Percentiles rank a stretch among this genome's conserved stretches.
Evolutionary conservation across 1,284 basidiomycete genomes (phyloP).

Genomic region (Cutaneotrichosporon daszewskae): DNA sequence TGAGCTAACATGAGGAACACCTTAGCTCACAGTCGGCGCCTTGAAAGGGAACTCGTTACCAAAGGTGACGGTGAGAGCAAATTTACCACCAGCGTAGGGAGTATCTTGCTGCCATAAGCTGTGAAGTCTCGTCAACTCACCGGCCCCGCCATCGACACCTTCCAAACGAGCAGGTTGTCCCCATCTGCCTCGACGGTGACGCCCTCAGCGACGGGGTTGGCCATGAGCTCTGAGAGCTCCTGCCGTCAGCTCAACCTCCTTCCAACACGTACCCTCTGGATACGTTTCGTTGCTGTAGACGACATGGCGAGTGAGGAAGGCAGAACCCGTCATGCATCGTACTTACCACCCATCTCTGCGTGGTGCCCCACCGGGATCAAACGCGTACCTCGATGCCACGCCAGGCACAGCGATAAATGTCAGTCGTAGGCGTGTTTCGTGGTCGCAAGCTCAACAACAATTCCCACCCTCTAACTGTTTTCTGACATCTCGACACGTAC

Average conservation of each 20-base stretch:
- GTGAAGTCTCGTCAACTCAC: slow-evolving; percentile 50
- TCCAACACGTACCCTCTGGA: slow-evolving; percentile 28
- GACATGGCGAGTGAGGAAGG: too few species aligned
- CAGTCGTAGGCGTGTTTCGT: too few species aligned
- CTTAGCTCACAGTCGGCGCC: slow-evolving; percentile 61
- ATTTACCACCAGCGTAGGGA: slow-evolving; percentile 79
- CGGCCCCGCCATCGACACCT: slow-evolving; percentile 66
- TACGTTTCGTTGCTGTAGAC: slow-evolving; percentile 32
- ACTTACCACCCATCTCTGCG: too few species aligned
- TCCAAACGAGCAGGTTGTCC: slow-evolving; percentile 71
- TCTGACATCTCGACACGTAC: too few species aligned
- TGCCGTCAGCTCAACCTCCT: slow-evolving; percentile 11
- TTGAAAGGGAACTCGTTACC: slow-evolving; percentile 84
- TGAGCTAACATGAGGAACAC: neutral
- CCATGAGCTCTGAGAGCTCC: slow-evolving; percentile 43
- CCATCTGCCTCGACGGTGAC: slow-evolving; percentile 62
- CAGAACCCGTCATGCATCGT: too few species aligned
- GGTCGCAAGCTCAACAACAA: too few species aligned
- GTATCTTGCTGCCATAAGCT: slow-evolving; percentile 56
- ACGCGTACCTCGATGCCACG: too few species aligned
- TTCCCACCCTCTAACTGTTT: too few species aligned
- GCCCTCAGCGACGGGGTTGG: slow-evolving; percentile 52
- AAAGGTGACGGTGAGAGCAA: slow-evolving; percentile 65
- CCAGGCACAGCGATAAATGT: too few species aligned
- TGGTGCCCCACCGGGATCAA: too few species aligned